Percentiles rank a stretch among this genome's conserved stretches.
Conservation (phyloP, 1,284 basidiomycete species). For the Malassezia sp. region DNA sequence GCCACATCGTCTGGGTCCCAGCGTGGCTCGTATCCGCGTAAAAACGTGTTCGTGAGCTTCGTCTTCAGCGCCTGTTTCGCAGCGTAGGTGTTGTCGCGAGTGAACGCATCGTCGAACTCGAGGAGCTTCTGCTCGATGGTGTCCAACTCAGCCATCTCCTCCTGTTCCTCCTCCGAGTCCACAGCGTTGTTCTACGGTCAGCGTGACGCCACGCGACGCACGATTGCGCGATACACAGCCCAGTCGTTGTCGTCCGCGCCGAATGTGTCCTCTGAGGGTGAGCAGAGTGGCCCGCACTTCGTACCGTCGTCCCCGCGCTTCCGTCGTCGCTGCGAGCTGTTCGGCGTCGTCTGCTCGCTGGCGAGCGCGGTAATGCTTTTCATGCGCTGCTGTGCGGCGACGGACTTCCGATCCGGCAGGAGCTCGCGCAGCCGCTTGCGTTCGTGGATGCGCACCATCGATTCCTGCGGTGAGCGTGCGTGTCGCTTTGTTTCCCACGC, state of each 20-base stretch:
- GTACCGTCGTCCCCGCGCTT: conserved; percentile 35
- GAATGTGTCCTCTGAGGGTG: conserved; percentile 94
- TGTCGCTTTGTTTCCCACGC: no score
- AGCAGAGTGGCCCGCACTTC: no score
- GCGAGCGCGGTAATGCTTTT: conserved; percentile 89
- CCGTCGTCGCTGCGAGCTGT: conserved; percentile 49
- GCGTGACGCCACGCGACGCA: no score
- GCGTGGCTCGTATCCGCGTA: conserved; percentile 48
- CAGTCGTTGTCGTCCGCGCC: conserved; percentile 92
- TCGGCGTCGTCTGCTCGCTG: conserved; percentile 49
- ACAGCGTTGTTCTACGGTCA: conserved; percentile 71
- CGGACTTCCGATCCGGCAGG: conserved; percentile 79
- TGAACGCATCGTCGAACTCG: conserved; percentile 71
- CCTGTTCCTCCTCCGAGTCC: conserved; percentile 90
- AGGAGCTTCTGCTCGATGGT: conserved; percentile 71
- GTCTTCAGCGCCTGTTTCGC: conserved; percentile 65
- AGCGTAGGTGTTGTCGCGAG: conserved; percentile 66
- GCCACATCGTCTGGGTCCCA: conserved; percentile 49
- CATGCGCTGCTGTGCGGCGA: conserved; percentile 91
- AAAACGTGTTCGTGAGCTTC: conserved; percentile 71
- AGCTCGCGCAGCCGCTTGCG: conserved; percentile 70
- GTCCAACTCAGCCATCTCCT: conserved; percentile 65
- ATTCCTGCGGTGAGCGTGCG: no score
- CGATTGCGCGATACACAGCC: conserved; percentile 94
- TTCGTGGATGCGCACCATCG: conserved; percentile 76